Conservation (phyloP, 306 rosid species). For the Dryas drummondii region DNA sequence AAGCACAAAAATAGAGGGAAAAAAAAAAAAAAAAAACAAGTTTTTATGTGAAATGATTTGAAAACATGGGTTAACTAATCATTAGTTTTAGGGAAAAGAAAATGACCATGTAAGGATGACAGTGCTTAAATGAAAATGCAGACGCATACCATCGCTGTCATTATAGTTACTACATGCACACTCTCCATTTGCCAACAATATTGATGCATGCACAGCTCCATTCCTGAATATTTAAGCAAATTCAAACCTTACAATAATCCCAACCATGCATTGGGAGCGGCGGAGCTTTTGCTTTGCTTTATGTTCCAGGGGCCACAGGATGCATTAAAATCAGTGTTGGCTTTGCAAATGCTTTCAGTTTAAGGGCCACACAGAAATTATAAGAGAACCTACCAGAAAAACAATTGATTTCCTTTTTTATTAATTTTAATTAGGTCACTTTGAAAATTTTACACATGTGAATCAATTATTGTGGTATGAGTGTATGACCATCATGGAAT, state of each 20-base stretch:
- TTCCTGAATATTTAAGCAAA: background rate
- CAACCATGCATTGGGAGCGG: background rate
- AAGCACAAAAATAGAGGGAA: too few relatives aligned
- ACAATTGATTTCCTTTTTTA: too few relatives aligned
- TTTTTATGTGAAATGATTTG: background rate
- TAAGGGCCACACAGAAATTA: background rate
- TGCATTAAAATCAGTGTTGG: background rate
- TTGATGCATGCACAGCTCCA: background rate
- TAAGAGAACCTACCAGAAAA: too few relatives aligned
- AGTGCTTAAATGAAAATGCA: constrained; percentile 22
- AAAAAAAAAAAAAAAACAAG: background rate
- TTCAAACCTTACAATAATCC: background rate
- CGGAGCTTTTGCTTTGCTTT: background rate
- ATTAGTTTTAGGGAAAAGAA: constrained; percentile 13
- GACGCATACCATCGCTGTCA: background rate
- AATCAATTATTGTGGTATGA: background rate
- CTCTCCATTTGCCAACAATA: background rate
- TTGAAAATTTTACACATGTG: background rate
- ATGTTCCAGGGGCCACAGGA: background rate
- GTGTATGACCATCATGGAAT: background rate
- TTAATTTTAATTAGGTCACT: background rate
- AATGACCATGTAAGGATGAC: constrained; percentile 25
- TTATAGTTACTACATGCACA: background rate
- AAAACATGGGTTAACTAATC: constrained; percentile 20
- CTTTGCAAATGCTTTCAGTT: background rate